phyloP scores from a whole-genome alignment of 805 yeast species.

The Komagataella populi region DNA sequence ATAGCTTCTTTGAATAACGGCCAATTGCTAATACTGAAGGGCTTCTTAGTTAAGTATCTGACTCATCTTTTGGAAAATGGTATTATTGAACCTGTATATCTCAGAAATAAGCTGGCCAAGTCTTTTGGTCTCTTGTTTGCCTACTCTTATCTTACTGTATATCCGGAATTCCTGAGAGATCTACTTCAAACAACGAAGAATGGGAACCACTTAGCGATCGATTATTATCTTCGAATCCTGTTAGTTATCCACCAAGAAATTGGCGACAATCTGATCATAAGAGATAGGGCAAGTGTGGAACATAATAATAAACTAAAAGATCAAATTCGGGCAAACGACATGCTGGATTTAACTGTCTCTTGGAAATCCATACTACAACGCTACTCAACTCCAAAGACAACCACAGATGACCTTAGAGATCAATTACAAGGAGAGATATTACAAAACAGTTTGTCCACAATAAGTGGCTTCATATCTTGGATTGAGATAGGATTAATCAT shows the following conservation, averaged over 20 bases:
- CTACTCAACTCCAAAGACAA: conserved; percentile 14
- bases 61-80: conserved; percentile 12
- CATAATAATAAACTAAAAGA: conserved; percentile 72
- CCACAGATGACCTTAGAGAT: conserved; percentile 6
- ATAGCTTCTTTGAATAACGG: conserved; percentile 29
- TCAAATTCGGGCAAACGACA: conserved; percentile 63
- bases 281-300: conserved; percentile 48
- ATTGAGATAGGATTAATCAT: conserved; percentile 70
- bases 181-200: conserved; percentile 22
- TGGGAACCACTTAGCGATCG: conserved; percentile 33
- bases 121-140: conserved; percentile 38
- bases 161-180: conserved; percentile 39
- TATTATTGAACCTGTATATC: conserved; percentile 23
- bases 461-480: conserved; percentile 90
- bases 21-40: conserved; percentile 31
- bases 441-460: conserved; percentile 43
- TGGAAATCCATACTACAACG: conserved; percentile 51
- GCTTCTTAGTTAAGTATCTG: conserved; percentile 32
- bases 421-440: conserved; percentile 29
- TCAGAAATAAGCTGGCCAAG: conserved; percentile 46
- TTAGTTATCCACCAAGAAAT: conserved; percentile 77
- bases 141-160: conserved; percentile 28
- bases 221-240: conserved; percentile 64
- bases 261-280: conserved; percentile 77
- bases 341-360: conserved; percentile 43